These are phyloP conservation scores for Umbelopsis sp. DNA, from an alignment of 192 early-diverging fungal species.

Conservation along the genomic window DNA sequence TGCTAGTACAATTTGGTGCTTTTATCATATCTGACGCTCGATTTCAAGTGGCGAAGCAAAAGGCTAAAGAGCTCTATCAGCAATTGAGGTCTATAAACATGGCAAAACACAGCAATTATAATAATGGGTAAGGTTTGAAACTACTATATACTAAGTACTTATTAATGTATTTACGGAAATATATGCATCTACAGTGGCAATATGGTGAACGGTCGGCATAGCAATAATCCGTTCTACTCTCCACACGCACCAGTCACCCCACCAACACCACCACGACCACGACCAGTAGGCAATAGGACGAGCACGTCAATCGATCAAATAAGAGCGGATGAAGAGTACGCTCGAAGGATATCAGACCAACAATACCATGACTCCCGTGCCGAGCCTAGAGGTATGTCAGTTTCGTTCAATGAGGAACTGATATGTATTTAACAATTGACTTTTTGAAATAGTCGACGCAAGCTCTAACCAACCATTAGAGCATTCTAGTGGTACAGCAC, in stretches of 20 bases:
- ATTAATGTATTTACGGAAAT: not conserved
- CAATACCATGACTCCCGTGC: not conserved
- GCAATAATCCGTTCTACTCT: not conserved
- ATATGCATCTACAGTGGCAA: not conserved
- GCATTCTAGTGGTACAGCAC: not conserved
- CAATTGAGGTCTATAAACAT: conserved; percentile 4
- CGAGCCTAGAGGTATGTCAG: not conserved
- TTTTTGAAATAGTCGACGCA: not conserved
- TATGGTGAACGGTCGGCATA: not conserved
- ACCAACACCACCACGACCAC: not conserved
- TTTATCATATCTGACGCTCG: not conserved
- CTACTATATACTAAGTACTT: no score
- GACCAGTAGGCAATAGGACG: not conserved
- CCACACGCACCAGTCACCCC: not conserved
- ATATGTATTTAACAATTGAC: not conserved
- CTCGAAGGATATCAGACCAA: not conserved
- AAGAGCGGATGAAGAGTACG: conserved; percentile 1
- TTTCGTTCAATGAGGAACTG: not conserved
- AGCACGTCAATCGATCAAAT: not conserved
- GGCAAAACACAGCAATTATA: not conserved
- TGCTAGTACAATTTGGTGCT: not conserved
- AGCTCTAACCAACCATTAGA: not conserved
- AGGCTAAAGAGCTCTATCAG: conserved; percentile 7
- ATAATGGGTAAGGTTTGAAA: not conserved
- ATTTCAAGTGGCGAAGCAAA: conserved; percentile 7